phyloP scores from a whole-genome alignment of 495 filamentous ascomycete species.

The Xylaria nigripes region DNA sequence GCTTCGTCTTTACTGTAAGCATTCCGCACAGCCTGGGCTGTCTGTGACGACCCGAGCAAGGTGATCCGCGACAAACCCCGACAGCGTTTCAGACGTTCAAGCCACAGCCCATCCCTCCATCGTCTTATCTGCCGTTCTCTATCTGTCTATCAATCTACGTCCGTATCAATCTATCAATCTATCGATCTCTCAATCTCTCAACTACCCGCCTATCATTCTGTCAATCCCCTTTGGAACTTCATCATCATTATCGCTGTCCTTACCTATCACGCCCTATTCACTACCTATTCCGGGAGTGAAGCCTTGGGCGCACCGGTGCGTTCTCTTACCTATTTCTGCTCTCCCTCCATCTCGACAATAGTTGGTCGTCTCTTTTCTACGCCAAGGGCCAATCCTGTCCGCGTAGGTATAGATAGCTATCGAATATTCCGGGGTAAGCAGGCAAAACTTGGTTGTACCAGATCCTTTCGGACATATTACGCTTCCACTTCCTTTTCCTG shows the following conservation, averaged over 20 bases:
- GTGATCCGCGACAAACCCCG: background rate
- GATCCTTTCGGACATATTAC: no score
- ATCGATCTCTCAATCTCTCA: background rate
- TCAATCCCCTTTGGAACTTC: background rate
- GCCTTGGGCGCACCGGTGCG: no score
- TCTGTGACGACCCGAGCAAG: background rate
- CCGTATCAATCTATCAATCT: background rate
- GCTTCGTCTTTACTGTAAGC: no score
- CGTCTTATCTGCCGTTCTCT: background rate
- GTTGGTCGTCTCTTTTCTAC: background rate
- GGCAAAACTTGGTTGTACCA: background rate
- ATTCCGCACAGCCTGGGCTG: background rate
- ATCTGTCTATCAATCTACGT: background rate
- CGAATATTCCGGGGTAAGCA: background rate
- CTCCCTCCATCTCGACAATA: background rate
- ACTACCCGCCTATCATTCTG: no score
- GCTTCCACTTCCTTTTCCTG: no score
- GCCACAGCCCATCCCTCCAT: conserved; percentile 6
- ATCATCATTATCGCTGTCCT: background rate
- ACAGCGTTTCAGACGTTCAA: background rate
- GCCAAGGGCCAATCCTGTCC: background rate
- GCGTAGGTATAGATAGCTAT: no score
- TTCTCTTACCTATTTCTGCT: background rate
- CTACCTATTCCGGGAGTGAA: no score
- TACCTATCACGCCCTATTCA: no score